Percentiles rank a stretch among this genome's conserved stretches.
Evolutionary conservation across 169 alveolate species (phyloP).

Genomic region (Babesia sp.): DNA sequence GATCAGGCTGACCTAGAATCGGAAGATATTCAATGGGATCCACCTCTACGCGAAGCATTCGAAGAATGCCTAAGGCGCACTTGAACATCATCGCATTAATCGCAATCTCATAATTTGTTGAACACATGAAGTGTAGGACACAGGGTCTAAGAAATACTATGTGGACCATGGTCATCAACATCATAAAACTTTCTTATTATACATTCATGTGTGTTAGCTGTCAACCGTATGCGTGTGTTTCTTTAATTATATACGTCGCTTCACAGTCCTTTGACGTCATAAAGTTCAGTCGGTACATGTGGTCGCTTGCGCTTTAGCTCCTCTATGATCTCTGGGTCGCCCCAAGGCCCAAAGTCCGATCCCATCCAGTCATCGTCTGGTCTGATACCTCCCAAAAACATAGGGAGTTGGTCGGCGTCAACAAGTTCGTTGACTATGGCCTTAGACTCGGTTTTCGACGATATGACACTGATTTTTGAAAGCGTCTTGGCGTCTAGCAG

Average conservation of each 20-base stretch:
- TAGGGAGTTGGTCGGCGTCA: constrained; percentile 75
- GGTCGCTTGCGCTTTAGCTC: constrained; percentile 44
- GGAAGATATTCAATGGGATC: constrained; percentile 14
- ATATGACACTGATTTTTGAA: constrained; percentile 84
- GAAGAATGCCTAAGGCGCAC: constrained; percentile 22
- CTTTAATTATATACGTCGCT: too few relatives aligned
- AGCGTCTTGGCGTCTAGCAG: constrained; percentile 87
- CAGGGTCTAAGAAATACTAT: too few relatives aligned
- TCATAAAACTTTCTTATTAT: too few relatives aligned
- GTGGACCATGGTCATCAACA: too few relatives aligned
- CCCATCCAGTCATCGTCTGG: constrained; percentile 62
- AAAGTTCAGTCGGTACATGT: constrained; percentile 50
- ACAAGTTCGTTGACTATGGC: constrained; percentile 56
- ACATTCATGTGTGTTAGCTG: background rate
- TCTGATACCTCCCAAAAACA: constrained; percentile 72
- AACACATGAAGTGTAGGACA: too few relatives aligned
- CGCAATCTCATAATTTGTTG: too few relatives aligned
- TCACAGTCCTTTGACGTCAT: constrained; percentile 27
- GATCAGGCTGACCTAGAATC: constrained; percentile 7
- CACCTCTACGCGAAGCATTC: background rate
- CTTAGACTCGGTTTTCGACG: constrained; percentile 69
- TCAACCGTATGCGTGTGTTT: background rate
- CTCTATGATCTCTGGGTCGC: constrained; percentile 46
- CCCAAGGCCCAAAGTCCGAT: constrained; percentile 64
- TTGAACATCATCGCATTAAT: too few relatives aligned